Conservation (phyloP, 2,329 filamentous ascomycete species). For the Trichoderma polysporum region DNA sequence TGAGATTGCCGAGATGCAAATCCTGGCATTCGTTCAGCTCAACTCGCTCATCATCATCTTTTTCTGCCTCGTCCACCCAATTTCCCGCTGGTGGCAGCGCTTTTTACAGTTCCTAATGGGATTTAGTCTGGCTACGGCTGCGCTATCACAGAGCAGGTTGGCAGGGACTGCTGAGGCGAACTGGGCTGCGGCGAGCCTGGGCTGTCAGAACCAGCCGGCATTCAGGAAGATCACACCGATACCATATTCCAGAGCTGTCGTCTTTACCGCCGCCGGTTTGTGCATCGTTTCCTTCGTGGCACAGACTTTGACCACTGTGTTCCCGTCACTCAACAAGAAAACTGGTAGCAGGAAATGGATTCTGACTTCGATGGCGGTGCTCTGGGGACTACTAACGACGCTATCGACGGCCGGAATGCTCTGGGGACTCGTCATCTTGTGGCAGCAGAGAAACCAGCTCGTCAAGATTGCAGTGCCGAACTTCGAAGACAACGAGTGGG, state of each 20-base stretch:
- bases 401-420: background rate
- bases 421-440: background rate
- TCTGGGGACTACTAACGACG: background rate
- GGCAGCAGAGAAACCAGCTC: background rate
- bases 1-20: background rate
- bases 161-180: background rate
- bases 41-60: background rate
- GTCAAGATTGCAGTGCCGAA: background rate
- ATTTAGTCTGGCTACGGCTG: no score
- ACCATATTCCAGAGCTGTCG: background rate
- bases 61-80: background rate
- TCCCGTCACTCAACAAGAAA: no score
- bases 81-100: no score
- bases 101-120: no score
- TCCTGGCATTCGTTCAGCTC: background rate
- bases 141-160: background rate
- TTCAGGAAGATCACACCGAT: background rate
- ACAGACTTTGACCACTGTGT: no score
- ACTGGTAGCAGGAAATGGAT: no score
- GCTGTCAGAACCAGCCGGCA: background rate
- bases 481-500: background rate
- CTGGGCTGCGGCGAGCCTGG: background rate
- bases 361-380: no score
- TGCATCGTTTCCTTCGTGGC: no score
- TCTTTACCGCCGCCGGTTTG: no score